Evolutionary conservation across 2,329 filamentous ascomycete species (phyloP), one percentile per base, ranked within the genome.

Genomic region (Penicillium verrucosum): DNA sequence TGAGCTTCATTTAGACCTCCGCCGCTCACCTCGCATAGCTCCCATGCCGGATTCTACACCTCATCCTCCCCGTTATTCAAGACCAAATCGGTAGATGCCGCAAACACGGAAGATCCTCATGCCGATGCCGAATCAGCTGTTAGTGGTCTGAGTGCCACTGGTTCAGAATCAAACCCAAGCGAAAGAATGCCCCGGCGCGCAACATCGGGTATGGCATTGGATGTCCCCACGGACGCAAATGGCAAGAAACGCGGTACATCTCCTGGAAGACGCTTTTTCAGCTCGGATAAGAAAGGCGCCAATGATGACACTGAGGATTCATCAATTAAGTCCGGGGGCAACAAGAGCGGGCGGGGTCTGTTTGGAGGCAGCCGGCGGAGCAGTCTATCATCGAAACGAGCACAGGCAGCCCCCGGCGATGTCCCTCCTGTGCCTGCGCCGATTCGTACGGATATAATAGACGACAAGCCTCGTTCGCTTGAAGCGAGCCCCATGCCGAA

Each of bases 191-290:
- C 60, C 52, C 61, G 68, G 64, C 62, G 64, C 58, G 52, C 61
- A 53, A 66, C 71, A 53, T 60, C 66, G 16, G 64, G 58, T 23
- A 66, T 68, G 53, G 65, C 68, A 40, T 62, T 75, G 46, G 68
- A 68, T 45, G 63, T 73, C 16, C 70, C 75, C 25, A 65, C 68
- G 38, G 70, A 76, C 49, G 65, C 70, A 40, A 63, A 45, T 58
- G 70, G 75, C 44, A 76, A 77, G 60, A 82, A 82, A 63, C 83
- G 88, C 58, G 85, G 85, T 25, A 80, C 83, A 21, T 92, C 90
- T 10, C 88, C 89, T 11, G 85, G 83, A 50, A 84, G 85, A 67
- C 89, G 86, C 68, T 78, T 93, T 59, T 90, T 94, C 67, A 83
- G 77, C 57, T 73, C 71, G 9, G 77, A 80, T 43, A 85, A 82